Conservation (phyloP, 2,329 filamentous ascomycete genomes). For the Mycocentrospora acerina region DNA sequence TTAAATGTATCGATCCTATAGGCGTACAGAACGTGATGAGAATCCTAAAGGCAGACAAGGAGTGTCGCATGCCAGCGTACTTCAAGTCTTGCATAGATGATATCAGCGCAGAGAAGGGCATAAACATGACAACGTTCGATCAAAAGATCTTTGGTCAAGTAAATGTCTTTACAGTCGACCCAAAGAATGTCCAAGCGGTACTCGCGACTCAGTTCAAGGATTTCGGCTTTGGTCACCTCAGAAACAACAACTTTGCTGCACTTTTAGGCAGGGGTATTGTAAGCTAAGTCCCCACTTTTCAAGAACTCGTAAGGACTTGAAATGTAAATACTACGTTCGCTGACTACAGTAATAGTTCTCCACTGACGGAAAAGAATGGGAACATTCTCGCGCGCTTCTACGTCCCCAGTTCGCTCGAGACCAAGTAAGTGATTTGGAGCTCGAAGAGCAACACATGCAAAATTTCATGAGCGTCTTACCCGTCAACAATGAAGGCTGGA, state of each 20-base stretch:
- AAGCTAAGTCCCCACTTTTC: conserved; percentile 5
- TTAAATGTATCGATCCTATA: conserved; percentile 51
- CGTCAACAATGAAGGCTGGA: conserved; percentile 24
- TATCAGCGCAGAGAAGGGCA: conserved; percentile 18
- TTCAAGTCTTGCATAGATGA: conserved; percentile 19
- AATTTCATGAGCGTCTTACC: conserved; percentile 36
- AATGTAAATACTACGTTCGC: background rate
- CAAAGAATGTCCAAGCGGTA: conserved; percentile 49
- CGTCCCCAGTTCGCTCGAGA: conserved; percentile 37
- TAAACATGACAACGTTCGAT: conserved; percentile 28
- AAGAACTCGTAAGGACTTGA: background rate
- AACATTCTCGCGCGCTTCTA: conserved; percentile 34
- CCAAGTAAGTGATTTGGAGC: conserved; percentile 34
- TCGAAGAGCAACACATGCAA: conserved; percentile 32
- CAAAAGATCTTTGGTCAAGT: conserved; percentile 18
- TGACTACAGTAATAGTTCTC: conserved; percentile 25
- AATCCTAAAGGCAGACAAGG: conserved; percentile 43
- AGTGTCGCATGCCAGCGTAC: conserved; percentile 35
- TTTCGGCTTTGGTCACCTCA: conserved; percentile 41
- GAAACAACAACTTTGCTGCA: conserved; percentile 41
- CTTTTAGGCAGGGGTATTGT: conserved; percentile 45
- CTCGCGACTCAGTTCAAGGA: conserved; percentile 50
- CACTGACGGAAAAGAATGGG: conserved; percentile 33
- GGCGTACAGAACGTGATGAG: conserved; percentile 51
- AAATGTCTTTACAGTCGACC: conserved; percentile 41